Evolutionary conservation across 306 rosid species (phyloP), one percentile per base, ranked within the genome.

Genomic region (Abrus precatorius): DNA sequence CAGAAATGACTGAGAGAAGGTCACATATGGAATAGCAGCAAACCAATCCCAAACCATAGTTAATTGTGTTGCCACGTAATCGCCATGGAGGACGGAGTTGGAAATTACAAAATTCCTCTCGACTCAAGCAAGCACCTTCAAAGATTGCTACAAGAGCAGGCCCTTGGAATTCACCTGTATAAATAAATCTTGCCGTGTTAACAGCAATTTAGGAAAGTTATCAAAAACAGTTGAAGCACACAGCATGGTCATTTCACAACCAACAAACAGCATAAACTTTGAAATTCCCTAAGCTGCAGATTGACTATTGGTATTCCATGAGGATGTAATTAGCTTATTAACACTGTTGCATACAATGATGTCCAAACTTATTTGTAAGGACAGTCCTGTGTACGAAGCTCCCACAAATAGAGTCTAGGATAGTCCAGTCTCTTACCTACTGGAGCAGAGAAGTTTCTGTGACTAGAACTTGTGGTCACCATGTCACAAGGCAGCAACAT

Each of bases 21-120:
- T 91, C 91, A 41, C 97, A 93, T 68, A 95, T 59, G 81, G 80
- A 87, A 87, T 91, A 95, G 83, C 97, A 93, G 90, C 93, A 82
- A 72, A 89, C 92, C 82, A 95, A 84, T 74, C 97, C 99, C 86
- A 95, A 88, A 69, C 99, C 99, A 86, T 91, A 91, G 78, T 89
- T 90, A 75, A 95, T 86, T 69, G 97, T 91, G 84, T 85, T 84
- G 38, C 99, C 97, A 80, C 93, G 90, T 80, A 95, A 61, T 78
- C 90, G 88, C 99, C 99, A 93, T 67, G 99, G 99, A 87, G 99
- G 99, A 77, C 85, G 91, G 84, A 93, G 89, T 87, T 95, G 99
- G 81, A 95, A 91, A 85, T 89, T 88, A 76, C 92, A 89, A 66
- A 95, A 74, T 91, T 95, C 99, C 86, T 95, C 99, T 74, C 90